Evolutionary conservation across 331 rosid genomes (phyloP).

Genomic region (Quercus lobata): DNA sequence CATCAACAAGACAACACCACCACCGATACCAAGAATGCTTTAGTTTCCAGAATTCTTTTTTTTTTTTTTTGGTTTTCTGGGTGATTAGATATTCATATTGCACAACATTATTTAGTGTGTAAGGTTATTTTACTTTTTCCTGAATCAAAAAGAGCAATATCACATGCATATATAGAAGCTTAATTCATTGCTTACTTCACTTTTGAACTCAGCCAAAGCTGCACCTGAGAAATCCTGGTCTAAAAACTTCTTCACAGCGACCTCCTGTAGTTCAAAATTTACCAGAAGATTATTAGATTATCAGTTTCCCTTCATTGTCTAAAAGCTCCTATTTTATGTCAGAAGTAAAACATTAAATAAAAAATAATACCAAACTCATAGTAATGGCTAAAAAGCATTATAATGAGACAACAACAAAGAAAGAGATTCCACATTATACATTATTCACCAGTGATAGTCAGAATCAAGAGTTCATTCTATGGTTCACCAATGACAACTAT

Average conservation of each 20-base stretch:
- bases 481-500: not conserved
- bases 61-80: not conserved
- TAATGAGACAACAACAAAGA: not conserved
- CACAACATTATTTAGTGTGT: not conserved
- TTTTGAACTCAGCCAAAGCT: constrained; percentile 98
- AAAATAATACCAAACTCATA: not conserved
- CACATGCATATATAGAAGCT: not conserved
- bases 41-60: not conserved
- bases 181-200: constrained; percentile 69
- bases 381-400: not conserved
- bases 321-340: not conserved
- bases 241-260: constrained; percentile 96
- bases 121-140: not conserved
- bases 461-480: not conserved
- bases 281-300: constrained; percentile 20
- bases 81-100: not conserved
- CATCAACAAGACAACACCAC: not conserved
- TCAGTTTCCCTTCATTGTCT: not conserved
- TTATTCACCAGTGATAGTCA: not conserved
- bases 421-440: not conserved
- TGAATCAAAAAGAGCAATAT: not conserved
- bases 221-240: constrained; percentile 99
- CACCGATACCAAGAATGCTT: not conserved
- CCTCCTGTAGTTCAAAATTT: constrained; percentile 69
- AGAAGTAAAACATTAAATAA: not conserved